Conservation (phyloP, 129 eudicot genomes). For the Lactuca sativa region DNA sequence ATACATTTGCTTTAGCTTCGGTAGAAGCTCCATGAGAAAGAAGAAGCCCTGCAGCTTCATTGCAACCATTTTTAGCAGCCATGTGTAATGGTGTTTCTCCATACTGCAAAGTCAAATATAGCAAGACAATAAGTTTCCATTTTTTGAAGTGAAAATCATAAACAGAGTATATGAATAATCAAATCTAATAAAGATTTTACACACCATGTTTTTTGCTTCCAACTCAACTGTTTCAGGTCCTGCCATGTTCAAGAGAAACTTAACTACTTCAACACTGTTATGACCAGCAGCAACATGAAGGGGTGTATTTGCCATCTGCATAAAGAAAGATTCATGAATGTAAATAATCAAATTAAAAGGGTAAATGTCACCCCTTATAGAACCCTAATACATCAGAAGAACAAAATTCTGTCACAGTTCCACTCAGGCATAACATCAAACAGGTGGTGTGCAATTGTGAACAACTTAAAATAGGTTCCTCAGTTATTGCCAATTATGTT, state of each 20-base stretch:
- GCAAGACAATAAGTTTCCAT: neutral
- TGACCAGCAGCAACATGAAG: conserved; percentile 94
- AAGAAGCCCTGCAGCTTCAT: conserved; percentile 73
- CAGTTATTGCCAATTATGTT: neutral
- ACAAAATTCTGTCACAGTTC: conserved; percentile 8
- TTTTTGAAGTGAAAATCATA: neutral
- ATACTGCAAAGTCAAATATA: conserved; percentile 48
- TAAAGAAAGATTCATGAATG: conserved; percentile 17
- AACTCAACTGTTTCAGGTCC: conserved; percentile 80
- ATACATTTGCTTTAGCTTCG: conserved; percentile 95
- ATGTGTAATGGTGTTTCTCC: conserved; percentile 96
- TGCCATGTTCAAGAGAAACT: conserved; percentile 60
- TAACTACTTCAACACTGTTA: conserved; percentile 75
- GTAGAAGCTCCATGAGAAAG: conserved; percentile 81
- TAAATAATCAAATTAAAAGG: neutral
- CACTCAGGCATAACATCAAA: conserved; percentile 18
- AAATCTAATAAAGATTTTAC: conserved; percentile 9
- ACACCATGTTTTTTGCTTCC: conserved; percentile 96
- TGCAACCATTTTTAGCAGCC: conserved; percentile 93
- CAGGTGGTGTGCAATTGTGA: conserved; percentile 14
- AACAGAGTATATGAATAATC: neutral
- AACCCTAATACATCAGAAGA: conserved; percentile 3
- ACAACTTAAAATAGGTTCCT: neutral
- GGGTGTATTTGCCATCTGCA: conserved; percentile 96
- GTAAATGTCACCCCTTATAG: neutral